Evolutionary conservation across 768 basidiomycete species (phyloP).

Genomic region (Russula olivacea): DNA sequence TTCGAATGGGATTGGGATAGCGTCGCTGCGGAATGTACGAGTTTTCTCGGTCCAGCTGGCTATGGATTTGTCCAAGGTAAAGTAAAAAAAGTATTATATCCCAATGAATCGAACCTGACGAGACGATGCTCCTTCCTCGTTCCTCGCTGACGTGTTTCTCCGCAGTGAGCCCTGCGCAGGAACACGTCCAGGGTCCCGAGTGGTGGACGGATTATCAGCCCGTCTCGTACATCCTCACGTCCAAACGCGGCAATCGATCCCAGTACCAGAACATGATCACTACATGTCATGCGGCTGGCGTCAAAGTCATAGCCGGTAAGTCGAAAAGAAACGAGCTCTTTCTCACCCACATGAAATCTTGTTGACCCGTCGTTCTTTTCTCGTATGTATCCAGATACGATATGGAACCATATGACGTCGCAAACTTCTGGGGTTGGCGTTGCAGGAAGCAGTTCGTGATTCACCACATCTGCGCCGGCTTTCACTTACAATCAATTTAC

Average conservation of each 20-base stretch:
- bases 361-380: not conserved
- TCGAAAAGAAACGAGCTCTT: conserved; percentile 12
- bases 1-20: conserved; percentile 57
- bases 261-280: conserved; percentile 43
- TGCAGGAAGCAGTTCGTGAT: conserved; percentile 14
- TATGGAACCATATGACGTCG: conserved; percentile 65
- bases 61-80: conserved; percentile 64
- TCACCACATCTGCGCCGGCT: too few relatives aligned
- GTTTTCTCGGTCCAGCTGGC: conserved; percentile 56
- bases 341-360: conserved; percentile 27
- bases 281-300: conserved; percentile 37
- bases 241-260: conserved; percentile 54
- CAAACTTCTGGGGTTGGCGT: conserved; percentile 36
- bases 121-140: too few relatives aligned
- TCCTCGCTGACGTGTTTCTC: not conserved
- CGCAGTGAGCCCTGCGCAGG: conserved; percentile 46
- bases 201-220: conserved; percentile 78
- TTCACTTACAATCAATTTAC: not conserved
- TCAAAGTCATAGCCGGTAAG: conserved; percentile 37
- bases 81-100: not conserved
- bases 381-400: conserved; percentile 34
- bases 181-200: conserved; percentile 51
- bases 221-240: conserved; percentile 58
- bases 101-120: too few relatives aligned
- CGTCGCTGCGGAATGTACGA: conserved; percentile 56